Base-by-base conservation (phyloP, 768 basidiomycete species). In the Cyathus striatus region DNA sequence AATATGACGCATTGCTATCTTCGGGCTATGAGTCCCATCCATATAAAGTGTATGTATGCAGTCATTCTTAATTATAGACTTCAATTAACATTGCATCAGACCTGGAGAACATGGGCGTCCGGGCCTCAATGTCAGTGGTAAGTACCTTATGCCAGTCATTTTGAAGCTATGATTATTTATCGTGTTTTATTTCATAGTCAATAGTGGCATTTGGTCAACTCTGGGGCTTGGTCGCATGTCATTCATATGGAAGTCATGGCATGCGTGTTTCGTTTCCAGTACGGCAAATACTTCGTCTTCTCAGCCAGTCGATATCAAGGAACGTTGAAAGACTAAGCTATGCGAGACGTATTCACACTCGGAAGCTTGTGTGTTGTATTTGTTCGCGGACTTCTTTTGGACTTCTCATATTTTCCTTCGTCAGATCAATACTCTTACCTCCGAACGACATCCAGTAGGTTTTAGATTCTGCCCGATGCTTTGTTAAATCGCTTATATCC, bases 11-110 rank as follows among this genome's bases (percentile, higher is more conserved):
- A 90, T 59, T 86, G 81, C 43, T 87, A 84, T 50, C 65, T 90
- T 6, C 77, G 88, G n/a, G 86, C 87, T 0, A 90, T 92, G 87
- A 85, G 83, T 49, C 89, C 88, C 4, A 88, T 92, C 38, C 88
- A 90, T 54, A 62, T 88, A 46, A 81, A 88, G 63, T 90, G 82
- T 83, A 48, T 23, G 76, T 59, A 5, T 22, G 39, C 14, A 33
- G 18, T 17, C 17, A 5, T 27, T 20, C 23, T 23, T 13, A 40
- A 6, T 18, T 32, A 6, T 22, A 9, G 18, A 34, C n/a, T 30
- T 26, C n/a, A 39, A 42, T 25, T 20, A 35, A 39, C 24, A 50
- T 44, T 23, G 42, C 3, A 16, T 9, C 47, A 83, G 85, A 88
- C 63, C 69, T 88, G 27, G 78, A 70, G 23, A 89, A 90, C 54